Percentiles rank a stretch among this genome's conserved stretches.
phyloP scores from a whole-genome alignment of 768 basidiomycete genomes.

The Dentipellis sp. region DNA sequence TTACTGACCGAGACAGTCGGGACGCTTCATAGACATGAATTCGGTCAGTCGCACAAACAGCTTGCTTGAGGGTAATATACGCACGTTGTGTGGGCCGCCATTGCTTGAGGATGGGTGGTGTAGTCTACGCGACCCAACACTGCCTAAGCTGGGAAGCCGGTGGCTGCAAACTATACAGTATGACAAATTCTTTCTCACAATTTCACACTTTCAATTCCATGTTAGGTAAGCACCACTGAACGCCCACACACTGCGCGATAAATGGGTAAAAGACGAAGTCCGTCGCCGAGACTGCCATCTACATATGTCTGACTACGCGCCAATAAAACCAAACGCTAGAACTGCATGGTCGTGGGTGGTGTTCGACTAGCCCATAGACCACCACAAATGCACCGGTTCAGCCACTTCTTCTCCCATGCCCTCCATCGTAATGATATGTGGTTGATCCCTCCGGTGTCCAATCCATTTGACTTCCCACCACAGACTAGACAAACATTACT shows the following conservation, averaged over 20 bases:
- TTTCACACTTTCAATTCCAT: not conserved
- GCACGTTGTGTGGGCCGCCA: conserved; percentile 47
- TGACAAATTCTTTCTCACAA: conserved; percentile 22
- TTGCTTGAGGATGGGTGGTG: conserved; percentile 30
- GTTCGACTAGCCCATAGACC: conserved; percentile 41
- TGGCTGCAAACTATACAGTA: conserved; percentile 33
- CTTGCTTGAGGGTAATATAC: conserved; percentile 17
- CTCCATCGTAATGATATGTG: conserved; percentile 40
- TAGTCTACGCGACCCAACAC: conserved; percentile 10
- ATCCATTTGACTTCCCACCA: conserved; percentile 44
- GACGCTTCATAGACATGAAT: conserved; percentile 23
- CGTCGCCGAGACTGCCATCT: too few species aligned
- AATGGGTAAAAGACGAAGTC: too few species aligned
- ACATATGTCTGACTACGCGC: too few species aligned
- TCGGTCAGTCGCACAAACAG: conserved; percentile 3
- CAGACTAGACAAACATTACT: conserved; percentile 52
- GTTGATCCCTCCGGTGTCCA: conserved; percentile 13
- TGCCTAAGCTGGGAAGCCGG: conserved; percentile 17
- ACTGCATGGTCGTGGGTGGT: not conserved
- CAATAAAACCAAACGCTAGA: too few species aligned
- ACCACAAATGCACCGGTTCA: conserved; percentile 57
- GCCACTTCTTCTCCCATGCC: conserved; percentile 59
- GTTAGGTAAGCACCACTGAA: too few species aligned
- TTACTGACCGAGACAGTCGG: conserved; percentile 37
- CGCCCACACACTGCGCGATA: too few species aligned